A percentile compares a stretch with the other conserved stretches of the same genome.
phyloP scores from a whole-genome alignment of 2,329 filamentous ascomycete species.

The Sporothrix humicola region DNA sequence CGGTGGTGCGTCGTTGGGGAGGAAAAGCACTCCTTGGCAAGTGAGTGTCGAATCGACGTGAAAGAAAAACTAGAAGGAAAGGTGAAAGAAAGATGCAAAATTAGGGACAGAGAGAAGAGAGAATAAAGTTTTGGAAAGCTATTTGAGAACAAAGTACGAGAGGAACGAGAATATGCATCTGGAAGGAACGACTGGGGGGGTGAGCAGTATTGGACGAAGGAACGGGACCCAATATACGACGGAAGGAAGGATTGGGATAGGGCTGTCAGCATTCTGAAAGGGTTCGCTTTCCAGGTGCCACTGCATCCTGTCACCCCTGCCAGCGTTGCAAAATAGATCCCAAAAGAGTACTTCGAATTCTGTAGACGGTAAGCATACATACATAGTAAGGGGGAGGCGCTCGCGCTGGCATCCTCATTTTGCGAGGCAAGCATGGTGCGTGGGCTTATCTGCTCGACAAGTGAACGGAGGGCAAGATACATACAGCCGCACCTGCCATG shows the following conservation, averaged over 20 bases:
- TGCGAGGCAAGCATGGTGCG: neutral
- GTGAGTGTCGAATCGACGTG: neutral
- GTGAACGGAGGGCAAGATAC: neutral
- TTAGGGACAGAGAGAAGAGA: neutral
- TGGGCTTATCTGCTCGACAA: neutral
- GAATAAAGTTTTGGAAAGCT: neutral
- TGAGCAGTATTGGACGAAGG: neutral
- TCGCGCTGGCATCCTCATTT: neutral
- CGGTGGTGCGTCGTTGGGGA: neutral
- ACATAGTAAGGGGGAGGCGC: neutral
- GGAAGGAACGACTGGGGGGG: neutral
- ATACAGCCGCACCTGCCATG: neutral
- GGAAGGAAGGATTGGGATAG: neutral
- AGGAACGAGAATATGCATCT: neutral
- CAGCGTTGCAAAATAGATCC: conserved; percentile 9
- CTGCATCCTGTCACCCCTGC: neutral
- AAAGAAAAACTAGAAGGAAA: neutral
- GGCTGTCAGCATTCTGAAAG: neutral
- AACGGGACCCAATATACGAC: neutral
- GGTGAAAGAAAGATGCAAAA: neutral
- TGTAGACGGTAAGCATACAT: neutral
- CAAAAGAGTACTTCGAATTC: neutral
- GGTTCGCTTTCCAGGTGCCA: neutral
- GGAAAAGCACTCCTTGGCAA: neutral
- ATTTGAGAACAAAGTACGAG: neutral